phyloP scores from a whole-genome alignment of 1,139 yeast species.

The Scheffersomyces parashehatae region DNA sequence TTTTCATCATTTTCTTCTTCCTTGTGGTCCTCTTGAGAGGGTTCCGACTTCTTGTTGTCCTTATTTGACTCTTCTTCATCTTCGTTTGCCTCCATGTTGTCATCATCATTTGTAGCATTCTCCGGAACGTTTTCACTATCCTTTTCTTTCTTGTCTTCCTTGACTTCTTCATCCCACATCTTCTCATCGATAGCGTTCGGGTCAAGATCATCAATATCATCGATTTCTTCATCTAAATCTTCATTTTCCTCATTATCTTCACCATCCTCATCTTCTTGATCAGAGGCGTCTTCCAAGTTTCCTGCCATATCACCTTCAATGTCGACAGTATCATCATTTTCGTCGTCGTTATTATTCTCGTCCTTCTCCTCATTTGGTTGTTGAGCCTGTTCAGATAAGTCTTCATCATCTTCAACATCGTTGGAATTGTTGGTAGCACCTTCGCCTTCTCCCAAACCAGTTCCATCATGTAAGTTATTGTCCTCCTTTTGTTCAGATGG shows the following conservation, averaged over 20 bases:
- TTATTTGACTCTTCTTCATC: constrained; percentile 45
- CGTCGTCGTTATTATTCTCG: constrained; percentile 56
- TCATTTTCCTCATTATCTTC: constrained; percentile 53
- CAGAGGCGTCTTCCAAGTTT: constrained; percentile 76
- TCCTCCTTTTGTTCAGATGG: constrained; percentile 66
- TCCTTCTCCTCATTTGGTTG: constrained; percentile 71
- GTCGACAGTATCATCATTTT: constrained; percentile 82
- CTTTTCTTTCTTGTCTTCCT: constrained; percentile 71
- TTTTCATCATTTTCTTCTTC: constrained; percentile 28
- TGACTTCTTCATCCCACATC: constrained; percentile 97
- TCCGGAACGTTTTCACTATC: constrained; percentile 70
- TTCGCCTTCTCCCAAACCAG: constrained; percentile 97
- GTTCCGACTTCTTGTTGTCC: constrained; percentile 31
- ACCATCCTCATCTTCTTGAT: constrained; percentile 61
- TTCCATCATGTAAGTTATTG: constrained; percentile 74
- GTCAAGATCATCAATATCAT: constrained; percentile 85
- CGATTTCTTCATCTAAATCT: constrained; percentile 85
- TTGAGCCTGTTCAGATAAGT: constrained; percentile 85
- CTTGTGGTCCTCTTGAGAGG: constrained; percentile 37
- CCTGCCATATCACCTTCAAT: constrained; percentile 98
- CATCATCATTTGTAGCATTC: constrained; percentile 48
- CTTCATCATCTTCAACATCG: constrained; percentile 92
- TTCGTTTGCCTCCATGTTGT: constrained; percentile 66
- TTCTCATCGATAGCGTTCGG: constrained; percentile 96
- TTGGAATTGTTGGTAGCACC: constrained; percentile 82